Percentiles rank a stretch among this genome's conserved stretches.
phyloP scores from a whole-genome alignment of 345 rosid species.

The Populus simonii region DNA sequence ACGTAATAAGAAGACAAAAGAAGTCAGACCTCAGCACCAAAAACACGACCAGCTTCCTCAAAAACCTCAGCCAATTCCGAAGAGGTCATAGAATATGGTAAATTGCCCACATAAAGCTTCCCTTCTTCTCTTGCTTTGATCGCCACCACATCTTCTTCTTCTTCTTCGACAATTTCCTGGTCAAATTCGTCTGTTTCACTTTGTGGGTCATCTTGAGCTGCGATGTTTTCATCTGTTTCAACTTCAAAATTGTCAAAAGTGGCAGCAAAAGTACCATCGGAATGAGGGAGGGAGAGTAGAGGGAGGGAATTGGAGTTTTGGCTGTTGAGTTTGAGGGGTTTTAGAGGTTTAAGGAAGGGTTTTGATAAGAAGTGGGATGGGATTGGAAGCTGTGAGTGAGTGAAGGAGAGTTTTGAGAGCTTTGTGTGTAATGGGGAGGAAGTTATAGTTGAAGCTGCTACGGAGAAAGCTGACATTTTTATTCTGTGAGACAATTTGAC shows the following conservation, averaged over 20 bases:
- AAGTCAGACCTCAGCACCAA: conserved; percentile 58
- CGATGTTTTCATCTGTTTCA: conserved; percentile 22
- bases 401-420: conserved; percentile 23
- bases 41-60: conserved; percentile 68
- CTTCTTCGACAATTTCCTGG: conserved; percentile 16
- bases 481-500: neutral
- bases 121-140: conserved; percentile 45
- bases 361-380: conserved; percentile 24
- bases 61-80: conserved; percentile 58
- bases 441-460: conserved; percentile 38
- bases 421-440: conserved; percentile 31
- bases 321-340: conserved; percentile 42
- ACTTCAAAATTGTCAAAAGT: conserved; percentile 31
- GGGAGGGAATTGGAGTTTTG: conserved; percentile 26
- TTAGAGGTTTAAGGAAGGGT: conserved; percentile 27
- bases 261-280: conserved; percentile 33
- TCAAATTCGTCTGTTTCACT: conserved; percentile 21
- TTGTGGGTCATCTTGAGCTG: conserved; percentile 27
- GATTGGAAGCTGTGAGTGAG: conserved; percentile 12
- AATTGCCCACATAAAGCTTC: conserved; percentile 76
- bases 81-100: conserved; percentile 71
- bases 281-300: conserved; percentile 24
- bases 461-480: conserved; percentile 14
- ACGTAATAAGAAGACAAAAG: neutral
- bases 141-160: conserved; percentile 15